Evolutionary conservation across 1,284 basidiomycete species (phyloP).

Genomic region (Malassezia equina): DNA sequence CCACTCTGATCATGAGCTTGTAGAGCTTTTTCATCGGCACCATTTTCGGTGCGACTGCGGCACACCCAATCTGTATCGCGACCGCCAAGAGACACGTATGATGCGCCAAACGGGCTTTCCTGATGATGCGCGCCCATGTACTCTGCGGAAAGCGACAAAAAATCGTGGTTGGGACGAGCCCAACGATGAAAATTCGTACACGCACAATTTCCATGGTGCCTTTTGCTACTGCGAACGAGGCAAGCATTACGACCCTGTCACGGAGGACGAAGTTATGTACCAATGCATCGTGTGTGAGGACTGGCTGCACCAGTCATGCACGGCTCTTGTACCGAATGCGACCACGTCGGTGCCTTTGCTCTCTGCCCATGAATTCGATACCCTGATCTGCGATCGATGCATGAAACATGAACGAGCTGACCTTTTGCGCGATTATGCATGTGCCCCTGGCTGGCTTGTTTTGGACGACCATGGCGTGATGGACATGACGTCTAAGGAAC

Average conservation of each 20-base stretch:
- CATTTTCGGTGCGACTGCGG: constrained; percentile 47
- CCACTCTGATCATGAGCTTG: constrained; percentile 47
- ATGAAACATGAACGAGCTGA: constrained; percentile 23
- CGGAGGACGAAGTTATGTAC: constrained; percentile 48
- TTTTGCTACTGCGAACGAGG: constrained; percentile 49
- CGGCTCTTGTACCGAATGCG: constrained; percentile 20
- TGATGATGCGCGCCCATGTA: constrained; percentile 22
- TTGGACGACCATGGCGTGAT: neutral
- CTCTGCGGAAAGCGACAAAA: constrained; percentile 19
- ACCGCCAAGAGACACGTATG: constrained; percentile 3
- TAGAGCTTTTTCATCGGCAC: constrained; percentile 46
- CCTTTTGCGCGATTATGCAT: constrained; percentile 29
- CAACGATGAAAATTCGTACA: constrained; percentile 44
- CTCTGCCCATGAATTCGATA: constrained; percentile 35
- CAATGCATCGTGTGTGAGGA: constrained; percentile 50
- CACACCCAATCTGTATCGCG: constrained; percentile 28
- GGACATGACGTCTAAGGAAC: neutral
- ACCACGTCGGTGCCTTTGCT: constrained; percentile 19
- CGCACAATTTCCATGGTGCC: constrained; percentile 46
- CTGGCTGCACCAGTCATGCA: constrained; percentile 49
- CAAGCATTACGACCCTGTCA: constrained; percentile 48
- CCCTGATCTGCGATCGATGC: constrained; percentile 41
- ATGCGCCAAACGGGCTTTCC: constrained; percentile 16
- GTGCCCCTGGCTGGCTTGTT: constrained; percentile 30
- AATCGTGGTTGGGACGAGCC: constrained; percentile 24